A percentile compares a stretch with the other conserved stretches of the same genome.
phyloP scores from a whole-genome alignment of 345 rosid genomes.

The Eucalyptus guilfoylei region DNA sequence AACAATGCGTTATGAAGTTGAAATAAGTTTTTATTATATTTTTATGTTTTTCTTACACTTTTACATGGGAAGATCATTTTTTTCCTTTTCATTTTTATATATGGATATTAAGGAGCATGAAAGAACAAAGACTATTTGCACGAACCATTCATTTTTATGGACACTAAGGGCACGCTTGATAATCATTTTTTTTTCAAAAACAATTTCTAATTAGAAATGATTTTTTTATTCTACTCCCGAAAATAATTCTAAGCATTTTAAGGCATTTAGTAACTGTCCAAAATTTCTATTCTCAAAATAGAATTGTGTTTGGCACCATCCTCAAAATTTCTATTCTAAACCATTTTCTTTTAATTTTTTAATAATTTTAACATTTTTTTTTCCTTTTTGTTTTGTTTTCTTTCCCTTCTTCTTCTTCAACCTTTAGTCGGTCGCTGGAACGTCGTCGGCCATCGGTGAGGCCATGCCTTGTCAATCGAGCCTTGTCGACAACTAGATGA shows the following conservation, averaged over 20 bases:
- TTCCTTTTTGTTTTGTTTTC: rapidly evolving
- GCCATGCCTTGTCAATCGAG: rapidly evolving
- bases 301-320: rapidly evolving
- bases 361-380: too few relatives aligned
- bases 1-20: rapidly evolving
- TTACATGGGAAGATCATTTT: not conserved
- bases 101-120: not conserved
- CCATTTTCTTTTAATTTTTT: too few relatives aligned
- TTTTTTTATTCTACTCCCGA: rapidly evolving
- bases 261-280: rapidly evolving
- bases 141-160: too few relatives aligned
- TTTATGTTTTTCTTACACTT: not conserved
- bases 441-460: rapidly evolving
- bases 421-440: rapidly evolving
- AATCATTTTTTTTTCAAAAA: rapidly evolving
- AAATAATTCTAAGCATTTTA: too few relatives aligned
- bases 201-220: too few relatives aligned
- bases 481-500: rapidly evolving
- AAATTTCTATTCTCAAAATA: rapidly evolving
- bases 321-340: too few relatives aligned
- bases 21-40: not conserved
- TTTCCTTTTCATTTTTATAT: not conserved
- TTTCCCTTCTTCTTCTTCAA: too few relatives aligned
- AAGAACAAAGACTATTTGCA: not conserved
- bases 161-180: not conserved